Evolutionary conservation across 495 filamentous ascomycete genomes (phyloP).

Genomic region (Penicillium flavigenum): DNA sequence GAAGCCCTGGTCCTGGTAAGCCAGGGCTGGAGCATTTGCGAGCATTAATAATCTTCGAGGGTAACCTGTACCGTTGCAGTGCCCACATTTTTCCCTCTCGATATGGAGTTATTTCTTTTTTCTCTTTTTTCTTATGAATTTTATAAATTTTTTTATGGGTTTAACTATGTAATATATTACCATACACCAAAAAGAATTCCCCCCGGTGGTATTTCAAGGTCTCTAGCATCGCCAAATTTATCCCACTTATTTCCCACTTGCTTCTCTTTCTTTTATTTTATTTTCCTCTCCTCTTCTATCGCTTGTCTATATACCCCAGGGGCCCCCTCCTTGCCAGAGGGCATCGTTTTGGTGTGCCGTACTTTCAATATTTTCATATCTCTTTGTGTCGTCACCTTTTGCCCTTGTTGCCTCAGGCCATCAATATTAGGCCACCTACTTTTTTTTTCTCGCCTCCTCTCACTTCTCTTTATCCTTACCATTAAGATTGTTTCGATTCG

Average conservation of each 20-base stretch:
- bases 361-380: slow-evolving; percentile 6
- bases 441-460: slow-evolving; percentile 30
- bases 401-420: slow-evolving; percentile 37
- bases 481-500: slow-evolving; percentile 9
- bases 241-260: slow-evolving; percentile 15
- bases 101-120: neutral
- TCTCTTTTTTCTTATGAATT: neutral
- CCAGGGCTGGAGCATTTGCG: neutral
- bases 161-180: slow-evolving; percentile 6
- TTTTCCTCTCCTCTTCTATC: slow-evolving; percentile 7
- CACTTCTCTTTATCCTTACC: slow-evolving; percentile 13
- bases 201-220: slow-evolving; percentile 30
- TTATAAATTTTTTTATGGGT: neutral
- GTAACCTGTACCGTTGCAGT: slow-evolving; percentile 13
- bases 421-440: slow-evolving; percentile 20
- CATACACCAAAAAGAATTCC: slow-evolving; percentile 12
- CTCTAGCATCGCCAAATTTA: slow-evolving; percentile 29
- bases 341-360: slow-evolving; percentile 8
- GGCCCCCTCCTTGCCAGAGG: neutral
- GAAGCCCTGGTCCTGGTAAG: neutral
- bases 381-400: slow-evolving; percentile 35
- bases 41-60: slow-evolving; percentile 1
- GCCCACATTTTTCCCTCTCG: slow-evolving; percentile 7
- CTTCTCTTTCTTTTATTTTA: slow-evolving; percentile 18
- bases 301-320: slow-evolving; percentile 13